Percentiles rank a stretch among this genome's conserved stretches.
phyloP scores from a whole-genome alignment of 164 flowering plant species.

The Warburgia ugandensis region DNA sequence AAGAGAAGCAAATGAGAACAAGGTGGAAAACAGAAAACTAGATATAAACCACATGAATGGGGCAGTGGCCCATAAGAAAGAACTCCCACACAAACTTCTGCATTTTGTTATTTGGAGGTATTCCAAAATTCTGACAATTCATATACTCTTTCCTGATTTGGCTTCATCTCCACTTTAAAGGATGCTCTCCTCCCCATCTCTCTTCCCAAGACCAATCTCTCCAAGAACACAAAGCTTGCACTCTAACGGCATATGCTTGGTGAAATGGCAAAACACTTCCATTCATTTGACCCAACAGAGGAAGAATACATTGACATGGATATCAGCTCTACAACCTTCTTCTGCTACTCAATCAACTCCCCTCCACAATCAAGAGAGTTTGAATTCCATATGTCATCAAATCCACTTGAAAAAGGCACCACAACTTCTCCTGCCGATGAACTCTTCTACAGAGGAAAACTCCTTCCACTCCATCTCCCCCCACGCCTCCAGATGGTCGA shows the following conservation, averaged over 20 bases:
- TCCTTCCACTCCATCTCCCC: constrained; percentile 85
- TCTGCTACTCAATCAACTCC: constrained; percentile 19
- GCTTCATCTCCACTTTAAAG: constrained; percentile 31
- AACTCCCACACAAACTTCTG: constrained; percentile 17
- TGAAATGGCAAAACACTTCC: constrained; percentile 10
- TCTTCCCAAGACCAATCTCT: background rate
- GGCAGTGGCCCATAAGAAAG: constrained; percentile 10
- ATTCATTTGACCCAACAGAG: constrained; percentile 32
- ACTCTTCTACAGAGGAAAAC: constrained; percentile 87
- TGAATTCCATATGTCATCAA: constrained; percentile 71
- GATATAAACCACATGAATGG: constrained; percentile 11
- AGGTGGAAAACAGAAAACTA: background rate
- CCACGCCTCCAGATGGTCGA: constrained; percentile 75
- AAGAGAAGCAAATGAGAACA: background rate
- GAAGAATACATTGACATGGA: constrained; percentile 90
- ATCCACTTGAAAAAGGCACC: constrained; percentile 24
- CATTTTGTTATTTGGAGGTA: constrained; percentile 26
- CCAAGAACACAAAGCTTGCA: background rate
- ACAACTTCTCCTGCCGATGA: constrained; percentile 78
- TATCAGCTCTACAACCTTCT: constrained; percentile 34
- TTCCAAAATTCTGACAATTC: constrained; percentile 21
- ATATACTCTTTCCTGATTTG: constrained; percentile 14
- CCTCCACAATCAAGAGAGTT: constrained; percentile 50
- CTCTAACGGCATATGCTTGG: constrained; percentile 3
- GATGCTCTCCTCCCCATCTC: constrained; percentile 13